Evolutionary conservation across 2,329 filamentous ascomycete species (phyloP), one percentile per base, ranked within the genome.

Genomic region (Phoma sp.): DNA sequence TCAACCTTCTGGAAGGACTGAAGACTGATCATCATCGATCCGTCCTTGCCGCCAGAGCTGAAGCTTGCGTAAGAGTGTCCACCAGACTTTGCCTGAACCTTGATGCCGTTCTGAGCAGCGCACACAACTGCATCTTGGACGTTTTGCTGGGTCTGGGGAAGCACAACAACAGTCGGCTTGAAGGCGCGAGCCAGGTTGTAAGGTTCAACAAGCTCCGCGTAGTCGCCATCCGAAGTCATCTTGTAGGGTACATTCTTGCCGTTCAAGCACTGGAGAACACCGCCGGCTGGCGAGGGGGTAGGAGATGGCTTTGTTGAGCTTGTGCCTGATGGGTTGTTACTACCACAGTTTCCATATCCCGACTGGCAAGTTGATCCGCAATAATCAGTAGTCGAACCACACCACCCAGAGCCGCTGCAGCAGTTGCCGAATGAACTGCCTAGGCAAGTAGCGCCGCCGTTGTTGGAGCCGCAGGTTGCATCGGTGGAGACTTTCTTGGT

Each of bases 41-140:
- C 80, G 51, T 83, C 73, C 61, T 80, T 75, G 7, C 81, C 81
- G 25, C 80, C 80, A 1, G 80, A 75, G 4, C 79, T 79, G 54
- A 77, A 79, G 0, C 78, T 80, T 1, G 77, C 85, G 58, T 86
- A 89, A 0, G 84, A 88, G 63, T 89, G 87, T 0, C 87, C 87
- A 4, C 86, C 87, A 1, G 84, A 86, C 59, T 80, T 83, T 18
- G 86, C 82, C 65, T 88, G 85, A 0, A 88, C 84, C 59, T 83
- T 82, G 46, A 83, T 70, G 5, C 74, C 74, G 52, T 77, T 74
- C 20, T 78, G 57, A 2, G 67, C 75, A 5, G 85, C 86, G 64
- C 86, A 88, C 43, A 81, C 80, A 32, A 89, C 78, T 12, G 84
- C 81, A 17, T 74, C 80, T 1, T 84, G 78, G 2, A 88, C 81